Percentiles rank a stretch among this genome's conserved stretches.
phyloP scores from a whole-genome alignment of 306 rosid genomes.

The Prunus padus region DNA sequence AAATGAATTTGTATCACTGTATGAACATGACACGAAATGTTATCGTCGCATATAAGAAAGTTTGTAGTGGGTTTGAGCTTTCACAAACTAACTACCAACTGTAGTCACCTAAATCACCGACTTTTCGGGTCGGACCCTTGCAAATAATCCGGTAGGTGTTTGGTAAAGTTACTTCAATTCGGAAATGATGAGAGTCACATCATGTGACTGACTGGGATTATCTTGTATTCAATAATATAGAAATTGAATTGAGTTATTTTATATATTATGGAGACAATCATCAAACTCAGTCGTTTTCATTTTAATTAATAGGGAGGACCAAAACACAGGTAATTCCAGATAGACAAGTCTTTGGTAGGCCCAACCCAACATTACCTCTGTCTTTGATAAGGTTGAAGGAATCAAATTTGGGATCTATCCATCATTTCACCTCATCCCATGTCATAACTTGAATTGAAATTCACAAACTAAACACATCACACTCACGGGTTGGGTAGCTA shows the following conservation, averaged over 20 bases:
- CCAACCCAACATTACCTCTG: background rate
- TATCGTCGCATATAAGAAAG: background rate
- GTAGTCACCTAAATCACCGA: background rate
- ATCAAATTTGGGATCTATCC: background rate
- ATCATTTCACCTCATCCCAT: background rate
- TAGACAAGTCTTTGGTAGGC: conserved; percentile 3
- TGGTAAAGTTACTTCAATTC: background rate
- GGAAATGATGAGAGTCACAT: background rate
- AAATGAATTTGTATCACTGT: no score
- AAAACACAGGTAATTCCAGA: conserved; percentile 9
- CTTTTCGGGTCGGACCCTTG: background rate
- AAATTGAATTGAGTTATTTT: background rate
- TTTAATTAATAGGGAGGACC: background rate
- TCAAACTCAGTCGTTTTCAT: background rate
- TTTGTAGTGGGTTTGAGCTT: background rate
- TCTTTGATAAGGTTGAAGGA: background rate
- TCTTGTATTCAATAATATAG: background rate
- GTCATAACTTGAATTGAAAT: background rate
- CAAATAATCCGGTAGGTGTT: background rate
- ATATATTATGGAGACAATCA: background rate
- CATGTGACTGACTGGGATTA: no score
- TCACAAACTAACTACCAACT: background rate
- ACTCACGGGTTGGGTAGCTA: background rate
- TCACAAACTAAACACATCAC: no score
- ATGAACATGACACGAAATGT: background rate